Conservation (phyloP, 1,284 basidiomycete species). For the Papiliotrema terrestris region DNA sequence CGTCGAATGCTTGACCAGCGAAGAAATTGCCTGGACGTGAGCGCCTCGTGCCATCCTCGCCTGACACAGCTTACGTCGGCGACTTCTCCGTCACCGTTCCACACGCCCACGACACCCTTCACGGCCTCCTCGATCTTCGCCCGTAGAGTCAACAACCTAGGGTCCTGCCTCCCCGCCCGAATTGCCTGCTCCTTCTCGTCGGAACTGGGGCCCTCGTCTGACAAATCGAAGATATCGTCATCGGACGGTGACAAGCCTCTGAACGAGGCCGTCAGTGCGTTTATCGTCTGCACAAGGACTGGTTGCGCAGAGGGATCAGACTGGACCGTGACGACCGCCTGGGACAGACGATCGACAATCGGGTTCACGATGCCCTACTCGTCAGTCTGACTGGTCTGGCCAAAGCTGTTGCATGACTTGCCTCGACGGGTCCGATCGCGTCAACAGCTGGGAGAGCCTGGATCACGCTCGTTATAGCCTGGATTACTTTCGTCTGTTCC, state of each 20-base stretch:
- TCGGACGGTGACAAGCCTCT: conserved; percentile 73
- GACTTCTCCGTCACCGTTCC: conserved; percentile 71
- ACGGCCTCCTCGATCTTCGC: conserved; percentile 62
- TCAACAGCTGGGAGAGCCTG: conserved; percentile 74
- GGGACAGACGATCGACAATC: conserved; percentile 64
- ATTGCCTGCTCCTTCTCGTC: conserved; percentile 24
- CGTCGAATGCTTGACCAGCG: conserved; percentile 39
- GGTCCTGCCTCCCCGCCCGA: conserved; percentile 59
- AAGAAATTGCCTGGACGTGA: conserved; percentile 33
- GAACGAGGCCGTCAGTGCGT: conserved; percentile 74
- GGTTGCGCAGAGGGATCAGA: conserved; percentile 14
- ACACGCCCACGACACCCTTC: conserved; percentile 61
- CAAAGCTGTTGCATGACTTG: conserved; percentile 33
- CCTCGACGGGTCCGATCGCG: conserved; percentile 73
- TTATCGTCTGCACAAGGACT: conserved; percentile 57
- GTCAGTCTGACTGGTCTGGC: not conserved
- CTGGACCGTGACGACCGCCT: conserved; percentile 57
- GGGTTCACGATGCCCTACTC: conserved; percentile 71
- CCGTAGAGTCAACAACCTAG: conserved; percentile 61
- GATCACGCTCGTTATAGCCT: conserved; percentile 84
- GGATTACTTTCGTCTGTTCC: conserved; percentile 81
- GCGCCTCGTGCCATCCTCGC: not conserved
- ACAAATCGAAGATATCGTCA: conserved; percentile 60
- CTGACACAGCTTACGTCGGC: conserved; percentile 57
- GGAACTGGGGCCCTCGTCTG: conserved; percentile 51